Conservation (phyloP, 257 asterid genomes). For the Ballota nigra region DNA sequence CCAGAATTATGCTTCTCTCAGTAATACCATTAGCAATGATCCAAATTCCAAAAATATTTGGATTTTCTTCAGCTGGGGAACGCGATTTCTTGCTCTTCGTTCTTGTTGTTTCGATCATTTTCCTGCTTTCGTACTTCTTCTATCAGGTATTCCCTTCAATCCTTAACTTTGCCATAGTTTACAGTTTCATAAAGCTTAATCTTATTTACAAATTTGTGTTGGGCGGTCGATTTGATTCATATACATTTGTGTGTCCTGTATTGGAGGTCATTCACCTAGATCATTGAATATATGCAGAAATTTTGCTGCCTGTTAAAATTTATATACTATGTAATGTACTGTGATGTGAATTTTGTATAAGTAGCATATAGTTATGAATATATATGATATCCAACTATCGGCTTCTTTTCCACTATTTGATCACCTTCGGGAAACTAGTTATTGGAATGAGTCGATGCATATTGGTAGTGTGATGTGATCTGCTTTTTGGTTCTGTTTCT, state of each 20-base stretch:
- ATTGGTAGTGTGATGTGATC: neutral
- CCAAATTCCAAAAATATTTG: conserved; percentile 33
- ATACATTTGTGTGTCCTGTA: neutral
- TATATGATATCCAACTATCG: neutral
- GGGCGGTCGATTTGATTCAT: neutral
- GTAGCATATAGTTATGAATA: neutral
- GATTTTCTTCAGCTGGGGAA: conserved; percentile 27
- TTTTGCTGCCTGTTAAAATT: neutral
- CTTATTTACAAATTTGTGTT: neutral
- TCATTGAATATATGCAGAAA: neutral
- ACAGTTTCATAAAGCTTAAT: neutral
- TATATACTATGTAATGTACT: neutral
- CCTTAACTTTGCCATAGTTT: neutral
- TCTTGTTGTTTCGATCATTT: conserved; percentile 41
- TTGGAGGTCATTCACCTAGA: neutral
- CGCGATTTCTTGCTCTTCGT: conserved; percentile 26
- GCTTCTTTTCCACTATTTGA: neutral
- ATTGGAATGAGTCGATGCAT: neutral
- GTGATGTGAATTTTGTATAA: neutral
- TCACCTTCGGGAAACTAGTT: neutral
- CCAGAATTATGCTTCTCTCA: conserved; percentile 54
- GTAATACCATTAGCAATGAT: conserved; percentile 47
- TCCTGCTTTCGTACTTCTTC: conserved; percentile 53
- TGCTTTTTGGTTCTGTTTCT: too few relatives aligned
- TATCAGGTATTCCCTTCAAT: conserved; percentile 49